Base-by-base conservation (phyloP, 225 moss, liverwort and hornwort species). In the Bryoerythrophyllum caledonicum region DNA sequence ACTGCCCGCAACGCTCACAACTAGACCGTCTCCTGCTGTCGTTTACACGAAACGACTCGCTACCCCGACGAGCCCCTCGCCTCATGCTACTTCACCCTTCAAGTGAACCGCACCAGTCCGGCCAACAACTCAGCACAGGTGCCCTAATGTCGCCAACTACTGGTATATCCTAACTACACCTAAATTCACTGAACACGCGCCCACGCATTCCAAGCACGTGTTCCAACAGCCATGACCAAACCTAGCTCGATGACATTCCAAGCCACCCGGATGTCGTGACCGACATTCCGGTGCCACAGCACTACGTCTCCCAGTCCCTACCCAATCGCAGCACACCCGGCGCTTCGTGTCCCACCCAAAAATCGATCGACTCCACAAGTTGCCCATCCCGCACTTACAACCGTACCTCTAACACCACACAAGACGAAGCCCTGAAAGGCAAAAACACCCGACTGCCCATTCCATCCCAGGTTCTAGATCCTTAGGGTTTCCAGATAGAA, bases 401-500 rank as follows among this genome's bases (percentile, higher is more conserved):
- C 44, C 3, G 25, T 13, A 4, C 44, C 44, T 14, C 44, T 14
- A 17, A 17, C 48, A 48, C 17, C 48, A 48, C 48, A 17, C 17
- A 17, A 48, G 17, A 17, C 6, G 17, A 48, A 17, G 48, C 17
- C 48, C 48, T 17, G 6, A 17, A 19, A 9, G 5, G 4, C 1
- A 65, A 25, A 24, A 16, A 17, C 9, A 6, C 27, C 44, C 44
- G 4, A 44, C 67, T 6, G 27, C 13, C 5, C 4, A 51, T 10
- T 40, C 12, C 64, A 34, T 46, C 37, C 23, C 23, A 10, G n/a
- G 46, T 53, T 4, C 28, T 5, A 28, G 2, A 72, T 40, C 38
- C 51, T 44, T 83, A 83, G 68, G 83, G 71, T 75, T 75, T 76
- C 67, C 23, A 37, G 20, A 5, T 49, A 10, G 41, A 59, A 41